Evolutionary conservation across 805 yeast species (phyloP).

Genomic region (Barnettozyma vustinii): DNA sequence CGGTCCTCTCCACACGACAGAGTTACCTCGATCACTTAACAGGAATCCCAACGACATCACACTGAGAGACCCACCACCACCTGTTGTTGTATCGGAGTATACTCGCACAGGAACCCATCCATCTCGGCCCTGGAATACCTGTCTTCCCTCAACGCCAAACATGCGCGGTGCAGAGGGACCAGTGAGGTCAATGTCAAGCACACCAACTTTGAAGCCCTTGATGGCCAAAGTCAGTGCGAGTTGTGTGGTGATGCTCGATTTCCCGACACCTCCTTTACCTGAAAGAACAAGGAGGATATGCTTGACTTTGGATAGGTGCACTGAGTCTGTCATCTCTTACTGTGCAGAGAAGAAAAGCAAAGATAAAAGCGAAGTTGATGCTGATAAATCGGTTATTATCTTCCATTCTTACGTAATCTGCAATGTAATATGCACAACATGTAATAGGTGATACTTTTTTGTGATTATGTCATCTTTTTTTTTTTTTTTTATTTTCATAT

Average conservation of each 20-base stretch:
- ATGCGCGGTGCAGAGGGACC: constrained; percentile 96
- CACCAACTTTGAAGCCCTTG: constrained; percentile 82
- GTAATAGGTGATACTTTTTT: no score
- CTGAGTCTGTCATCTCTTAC: neutral
- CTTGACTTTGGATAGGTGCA: constrained; percentile 43
- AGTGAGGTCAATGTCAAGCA: constrained; percentile 88
- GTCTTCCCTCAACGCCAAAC: constrained; percentile 82
- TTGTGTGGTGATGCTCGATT: constrained; percentile 93
- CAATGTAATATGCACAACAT: no score
- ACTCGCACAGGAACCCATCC: constrained; percentile 90
- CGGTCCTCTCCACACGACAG: constrained; percentile 98
- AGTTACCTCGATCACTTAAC: constrained; percentile 74
- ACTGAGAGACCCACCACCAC: constrained; percentile 18
- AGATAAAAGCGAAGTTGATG: neutral
- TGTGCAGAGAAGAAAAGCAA: neutral
- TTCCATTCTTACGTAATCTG: neutral
- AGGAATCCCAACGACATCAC: constrained; percentile 89
- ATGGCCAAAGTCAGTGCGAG: constrained; percentile 74
- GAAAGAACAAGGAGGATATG: constrained; percentile 81
- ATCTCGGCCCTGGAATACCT: constrained; percentile 71
- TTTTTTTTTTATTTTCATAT: no score
- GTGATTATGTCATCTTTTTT: neutral
- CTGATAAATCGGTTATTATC: neutral
- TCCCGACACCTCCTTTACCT: constrained; percentile 97
- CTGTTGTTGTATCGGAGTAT: constrained; percentile 18